Evolutionary conservation across 2,329 filamentous ascomycete genomes (phyloP), one percentile per base, ranked within the genome.

Genomic region (Colletotrichum orchidophilum): DNA sequence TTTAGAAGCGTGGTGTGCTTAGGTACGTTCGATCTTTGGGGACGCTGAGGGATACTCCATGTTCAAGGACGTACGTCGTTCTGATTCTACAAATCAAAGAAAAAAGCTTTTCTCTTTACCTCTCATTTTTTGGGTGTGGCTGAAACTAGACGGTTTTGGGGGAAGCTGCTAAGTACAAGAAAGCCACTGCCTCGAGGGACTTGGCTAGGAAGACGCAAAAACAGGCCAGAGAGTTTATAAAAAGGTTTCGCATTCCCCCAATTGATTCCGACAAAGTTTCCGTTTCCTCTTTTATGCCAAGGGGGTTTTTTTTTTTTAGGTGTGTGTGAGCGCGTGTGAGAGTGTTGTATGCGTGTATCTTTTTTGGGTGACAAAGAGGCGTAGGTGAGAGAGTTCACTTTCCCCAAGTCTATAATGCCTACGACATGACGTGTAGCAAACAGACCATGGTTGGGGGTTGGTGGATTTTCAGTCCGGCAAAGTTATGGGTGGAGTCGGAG

Each of bases 141-240:
- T 66, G 52, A 63, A 54, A 71, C 57, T 39, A 49, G 18, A 42
- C 29, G 39, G 52, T n/a, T 53, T 26, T n/a, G 11, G 27, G 54
- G 39, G 69, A 61, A 54, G 66, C 59, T 64, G 59, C 42, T 72
- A 72, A 70, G 65, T 72, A 72, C 70, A 72, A 72, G 70, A 70
- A 71, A 70, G 66, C 63, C 64, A 46, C 39, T 46, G 55, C 46
- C 55, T 53, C 35, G 59, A 69, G 46, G 42, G 58, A 50, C 49
- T n/a, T 59, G 58, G 64, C 69, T 71, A 27, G 63, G 64, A 64
- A 72, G 59, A 72, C 60, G 60, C 59, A 72, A 46, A 64, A 60
- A 60, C 35, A 27, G 42, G 64, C 68, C 68, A 67, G 57, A 53
- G 35, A 49, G 39, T 39, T 62, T 71, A 66, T 50, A 54, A 68